Evolutionary conservation across 148 eudicot species (phyloP).

Genomic region (Rhododendron simsii): DNA sequence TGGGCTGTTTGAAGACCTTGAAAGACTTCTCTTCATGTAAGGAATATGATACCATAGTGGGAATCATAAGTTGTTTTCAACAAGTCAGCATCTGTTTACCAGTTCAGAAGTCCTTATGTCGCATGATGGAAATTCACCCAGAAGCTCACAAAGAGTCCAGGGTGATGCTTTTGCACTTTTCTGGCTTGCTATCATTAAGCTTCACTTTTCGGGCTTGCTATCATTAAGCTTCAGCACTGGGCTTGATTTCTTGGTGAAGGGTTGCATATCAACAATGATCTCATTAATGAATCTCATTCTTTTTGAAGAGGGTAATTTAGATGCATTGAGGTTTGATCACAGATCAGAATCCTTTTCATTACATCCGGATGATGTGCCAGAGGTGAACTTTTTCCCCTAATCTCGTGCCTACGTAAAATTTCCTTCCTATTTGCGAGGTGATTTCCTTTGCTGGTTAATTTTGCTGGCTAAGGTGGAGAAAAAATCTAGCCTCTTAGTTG

Average conservation of each 20-base stretch:
- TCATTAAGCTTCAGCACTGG: constrained; percentile 46
- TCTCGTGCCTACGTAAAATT: not conserved
- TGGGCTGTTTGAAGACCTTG: constrained; percentile 21
- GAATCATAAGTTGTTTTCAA: constrained; percentile 33
- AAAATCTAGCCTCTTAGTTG: constrained; percentile 42
- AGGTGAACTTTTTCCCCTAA: constrained; percentile 29
- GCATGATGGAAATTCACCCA: constrained; percentile 29
- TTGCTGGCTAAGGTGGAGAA: constrained; percentile 33
- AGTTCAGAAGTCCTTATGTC: constrained; percentile 26
- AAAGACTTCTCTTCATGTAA: constrained; percentile 29
- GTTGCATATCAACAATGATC: constrained; percentile 48
- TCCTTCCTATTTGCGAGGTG: not conserved
- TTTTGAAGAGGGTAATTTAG: constrained; percentile 52
- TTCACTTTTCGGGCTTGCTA: constrained; percentile 54
- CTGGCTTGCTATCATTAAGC: constrained; percentile 55
- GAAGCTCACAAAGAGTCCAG: constrained; percentile 32
- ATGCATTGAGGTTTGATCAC: constrained; percentile 31
- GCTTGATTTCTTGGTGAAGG: constrained; percentile 51
- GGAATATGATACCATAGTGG: constrained; percentile 37
- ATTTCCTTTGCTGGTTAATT: constrained; percentile 8
- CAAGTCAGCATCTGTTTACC: constrained; percentile 38
- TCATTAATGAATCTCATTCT: constrained; percentile 45
- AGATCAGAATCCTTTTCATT: constrained; percentile 14
- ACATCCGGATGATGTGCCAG: constrained; percentile 21
- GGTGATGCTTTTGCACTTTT: constrained; percentile 64